These are phyloP conservation scores for Hanseniaspora lindneri DNA, from an alignment of 805 yeast species.

Conservation along the genomic window DNA sequence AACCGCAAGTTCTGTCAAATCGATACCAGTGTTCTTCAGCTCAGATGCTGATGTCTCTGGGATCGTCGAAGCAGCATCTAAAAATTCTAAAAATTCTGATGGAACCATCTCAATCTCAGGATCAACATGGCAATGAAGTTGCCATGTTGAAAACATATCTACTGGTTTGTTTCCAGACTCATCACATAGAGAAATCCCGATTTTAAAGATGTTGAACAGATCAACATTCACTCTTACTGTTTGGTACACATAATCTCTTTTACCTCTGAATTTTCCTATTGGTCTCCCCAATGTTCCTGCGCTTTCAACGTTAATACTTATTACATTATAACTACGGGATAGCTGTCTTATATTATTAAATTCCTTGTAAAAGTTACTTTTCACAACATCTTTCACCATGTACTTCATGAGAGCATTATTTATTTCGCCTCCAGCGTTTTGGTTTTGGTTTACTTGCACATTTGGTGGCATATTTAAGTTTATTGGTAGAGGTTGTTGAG, in stretches of 20 bases:
- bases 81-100: conserved; percentile 42
- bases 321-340: conserved; percentile 43
- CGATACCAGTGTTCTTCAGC: conserved; percentile 68
- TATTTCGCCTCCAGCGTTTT: too few species aligned
- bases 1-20: conserved; percentile 70
- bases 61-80: conserved; percentile 13
- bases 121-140: conserved; percentile 81
- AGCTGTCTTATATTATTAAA: conserved; percentile 50
- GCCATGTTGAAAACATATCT: conserved; percentile 74
- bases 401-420: conserved; percentile 17
- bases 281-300: conserved; percentile 96
- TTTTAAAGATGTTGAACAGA: conserved; percentile 70
- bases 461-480: too few species aligned
- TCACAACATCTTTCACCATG: conserved; percentile 59
- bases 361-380: conserved; percentile 54
- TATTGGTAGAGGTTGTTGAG: too few species aligned
- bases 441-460: too few species aligned
- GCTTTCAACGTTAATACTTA: conserved; percentile 78
- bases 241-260: conserved; percentile 89
- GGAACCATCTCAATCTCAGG: conserved; percentile 71
- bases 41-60: conserved; percentile 29
- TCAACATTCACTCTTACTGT: conserved; percentile 88
- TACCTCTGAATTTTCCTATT: conserved; percentile 79
- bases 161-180: conserved; percentile 58
- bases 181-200: conserved; percentile 68